A percentile compares a stretch with the other conserved stretches of the same genome.
These are phyloP conservation scores for Alopecurus myosuroides DNA, from an alignment of 176 grass and related monocot genomes.

Conservation along the genomic window DNA sequence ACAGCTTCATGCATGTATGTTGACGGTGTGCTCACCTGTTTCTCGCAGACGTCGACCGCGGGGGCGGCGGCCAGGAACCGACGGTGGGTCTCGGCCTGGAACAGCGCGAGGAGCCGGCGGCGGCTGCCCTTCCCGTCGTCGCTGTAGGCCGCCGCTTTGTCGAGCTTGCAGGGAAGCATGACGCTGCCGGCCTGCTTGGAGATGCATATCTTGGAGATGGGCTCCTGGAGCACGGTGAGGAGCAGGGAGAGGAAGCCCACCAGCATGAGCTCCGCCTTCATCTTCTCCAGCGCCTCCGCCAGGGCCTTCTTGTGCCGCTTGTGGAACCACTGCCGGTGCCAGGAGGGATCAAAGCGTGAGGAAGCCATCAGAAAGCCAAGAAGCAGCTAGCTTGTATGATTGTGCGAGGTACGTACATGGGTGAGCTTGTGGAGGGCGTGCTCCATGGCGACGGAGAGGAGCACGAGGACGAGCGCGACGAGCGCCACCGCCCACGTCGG, in stretches of 20 bases:
- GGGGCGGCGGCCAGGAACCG: slow-evolving; percentile 31
- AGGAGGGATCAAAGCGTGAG: too few relatives aligned
- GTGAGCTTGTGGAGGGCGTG: slow-evolving; percentile 61
- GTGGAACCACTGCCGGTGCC: slow-evolving; percentile 58
- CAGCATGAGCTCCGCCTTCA: slow-evolving; percentile 93
- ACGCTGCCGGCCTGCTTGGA: slow-evolving; percentile 24
- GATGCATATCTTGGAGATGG: slow-evolving; percentile 70
- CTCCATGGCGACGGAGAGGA: slow-evolving; percentile 67
- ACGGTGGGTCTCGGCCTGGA: background rate
- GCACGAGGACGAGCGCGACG: slow-evolving; percentile 52
- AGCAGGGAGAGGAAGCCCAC: slow-evolving; percentile 87
- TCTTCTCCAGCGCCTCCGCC: slow-evolving; percentile 81
- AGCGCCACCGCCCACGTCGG: slow-evolving; percentile 82
- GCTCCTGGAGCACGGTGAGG: slow-evolving; percentile 50
- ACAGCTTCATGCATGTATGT: too few relatives aligned
- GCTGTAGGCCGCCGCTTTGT: background rate
- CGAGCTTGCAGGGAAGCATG: slow-evolving; percentile 63
- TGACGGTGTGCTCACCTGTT: slow-evolving; percentile 18
- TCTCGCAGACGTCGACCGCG: background rate
- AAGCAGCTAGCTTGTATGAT: too few relatives aligned
- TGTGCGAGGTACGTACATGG: slow-evolving; percentile 30
- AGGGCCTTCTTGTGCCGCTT: slow-evolving; percentile 69
- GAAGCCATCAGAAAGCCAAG: too few relatives aligned
- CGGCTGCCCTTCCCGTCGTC: background rate
- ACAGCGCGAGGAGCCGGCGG: slow-evolving; percentile 29